phyloP scores from a whole-genome alignment of 2,329 filamentous ascomycete species.

The Penicillium verrucosum region DNA sequence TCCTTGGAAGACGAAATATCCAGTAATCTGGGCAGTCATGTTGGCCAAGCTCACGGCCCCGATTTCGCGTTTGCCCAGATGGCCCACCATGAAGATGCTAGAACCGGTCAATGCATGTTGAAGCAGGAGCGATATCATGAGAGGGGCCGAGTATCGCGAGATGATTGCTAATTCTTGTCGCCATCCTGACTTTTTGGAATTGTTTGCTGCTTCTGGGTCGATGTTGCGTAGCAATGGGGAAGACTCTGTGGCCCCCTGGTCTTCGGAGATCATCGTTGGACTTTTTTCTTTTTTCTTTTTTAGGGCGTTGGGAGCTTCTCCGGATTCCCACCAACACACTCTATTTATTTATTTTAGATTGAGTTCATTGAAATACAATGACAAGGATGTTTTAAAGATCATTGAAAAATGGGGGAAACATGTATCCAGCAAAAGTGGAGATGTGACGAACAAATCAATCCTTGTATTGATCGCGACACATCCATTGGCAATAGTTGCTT shows the following conservation, averaged over 20 bases:
- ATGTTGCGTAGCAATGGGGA: slow-evolving; percentile 3
- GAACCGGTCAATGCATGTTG: slow-evolving; percentile 76
- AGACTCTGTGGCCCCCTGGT: slow-evolving; percentile 1
- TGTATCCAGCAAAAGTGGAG: background rate
- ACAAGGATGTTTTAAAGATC: background rate
- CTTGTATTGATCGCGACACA: background rate
- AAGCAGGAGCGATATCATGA: slow-evolving; percentile 68
- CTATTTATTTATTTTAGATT: background rate
- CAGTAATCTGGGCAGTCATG: slow-evolving; percentile 74
- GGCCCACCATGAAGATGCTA: slow-evolving; percentile 71
- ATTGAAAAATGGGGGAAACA: background rate
- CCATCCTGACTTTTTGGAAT: slow-evolving; percentile 7
- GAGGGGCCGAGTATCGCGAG: slow-evolving; percentile 62
- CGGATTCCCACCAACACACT: background rate
- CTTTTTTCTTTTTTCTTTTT: background rate
- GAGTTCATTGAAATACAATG: background rate
- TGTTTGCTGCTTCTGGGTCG: background rate
- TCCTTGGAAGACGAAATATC: slow-evolving; percentile 72
- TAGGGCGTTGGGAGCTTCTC: background rate
- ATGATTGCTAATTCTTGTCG: slow-evolving; percentile 69
- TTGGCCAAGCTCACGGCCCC: slow-evolving; percentile 63
- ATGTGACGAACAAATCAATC: background rate
- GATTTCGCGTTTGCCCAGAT: slow-evolving; percentile 64
- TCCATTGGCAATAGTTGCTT: background rate
- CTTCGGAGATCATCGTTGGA: background rate